Evolutionary conservation across 306 rosid species (phyloP).

Genomic region (Acacia acuminata): DNA sequence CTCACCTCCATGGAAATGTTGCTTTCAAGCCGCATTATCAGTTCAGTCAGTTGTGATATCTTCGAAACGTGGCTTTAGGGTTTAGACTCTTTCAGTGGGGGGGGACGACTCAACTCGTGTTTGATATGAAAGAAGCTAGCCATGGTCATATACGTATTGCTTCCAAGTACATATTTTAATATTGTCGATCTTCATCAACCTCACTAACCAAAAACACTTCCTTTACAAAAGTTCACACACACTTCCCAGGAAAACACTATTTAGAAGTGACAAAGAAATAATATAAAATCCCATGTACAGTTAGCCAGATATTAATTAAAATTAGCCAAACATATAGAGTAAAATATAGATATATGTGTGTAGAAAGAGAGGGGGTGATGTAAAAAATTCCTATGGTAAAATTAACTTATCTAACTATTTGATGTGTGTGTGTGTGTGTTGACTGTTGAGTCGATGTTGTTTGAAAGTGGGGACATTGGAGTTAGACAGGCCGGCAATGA

Average conservation of each 20-base stretch:
- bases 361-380: neutral
- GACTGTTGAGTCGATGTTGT: neutral
- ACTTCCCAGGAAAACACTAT: neutral
- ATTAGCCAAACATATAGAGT: too few species aligned
- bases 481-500: neutral
- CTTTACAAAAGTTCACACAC: neutral
- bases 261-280: neutral
- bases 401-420: too few species aligned
- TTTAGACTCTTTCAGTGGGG: neutral
- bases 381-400: neutral
- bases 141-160: neutral
- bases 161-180: neutral
- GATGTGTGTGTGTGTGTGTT: too few species aligned
- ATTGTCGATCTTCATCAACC: neutral
- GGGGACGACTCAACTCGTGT: neutral
- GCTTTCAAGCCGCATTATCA: conserved; percentile 20
- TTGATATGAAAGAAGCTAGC: conserved; percentile 11
- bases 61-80: neutral
- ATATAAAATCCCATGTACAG: too few species aligned
- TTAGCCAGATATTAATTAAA: too few species aligned
- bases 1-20: conserved; percentile 11
- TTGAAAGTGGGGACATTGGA: neutral
- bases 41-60: neutral
- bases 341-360: neutral
- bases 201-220: neutral